Percentiles rank a stretch among this genome's conserved stretches.
Conservation (phyloP, 331 rosid genomes). For the Acacia pycnantha region DNA sequence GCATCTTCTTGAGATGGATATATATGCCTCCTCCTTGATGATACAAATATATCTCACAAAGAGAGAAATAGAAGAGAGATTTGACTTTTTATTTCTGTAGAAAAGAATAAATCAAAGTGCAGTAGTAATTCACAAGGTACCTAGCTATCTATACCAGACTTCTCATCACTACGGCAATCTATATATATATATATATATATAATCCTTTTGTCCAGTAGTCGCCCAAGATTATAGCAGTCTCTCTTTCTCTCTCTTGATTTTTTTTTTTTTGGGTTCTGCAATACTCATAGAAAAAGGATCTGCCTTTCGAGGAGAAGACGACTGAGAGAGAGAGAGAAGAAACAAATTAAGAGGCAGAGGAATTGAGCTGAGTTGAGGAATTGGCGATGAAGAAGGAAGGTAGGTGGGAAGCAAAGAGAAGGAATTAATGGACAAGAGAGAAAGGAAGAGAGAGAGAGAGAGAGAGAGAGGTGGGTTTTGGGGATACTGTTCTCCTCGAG, state of each 20-base stretch:
- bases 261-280: background rate
- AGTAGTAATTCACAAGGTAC: background rate
- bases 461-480: conserved; percentile 28
- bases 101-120: conserved; percentile 9
- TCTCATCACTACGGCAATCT: no score
- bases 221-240: background rate
- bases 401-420: background rate
- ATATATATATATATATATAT: no score
- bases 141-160: background rate
- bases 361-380: no score
- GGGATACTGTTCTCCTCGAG: conserved; percentile 51
- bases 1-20: conserved; percentile 50
- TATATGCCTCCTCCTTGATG: background rate
- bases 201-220: background rate
- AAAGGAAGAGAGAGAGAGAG: background rate
- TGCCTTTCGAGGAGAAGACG: background rate
- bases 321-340: background rate
- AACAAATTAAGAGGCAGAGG: background rate
- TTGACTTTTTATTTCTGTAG: background rate
- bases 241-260: background rate
- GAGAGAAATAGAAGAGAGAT: background rate
- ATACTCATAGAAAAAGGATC: background rate
- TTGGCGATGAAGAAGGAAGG: background rate
- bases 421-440: background rate
- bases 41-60: conserved; percentile 2